These are phyloP conservation scores for Penicillium canariense DNA, from an alignment of 495 filamentous ascomycete species.

Conservation along the genomic window DNA sequence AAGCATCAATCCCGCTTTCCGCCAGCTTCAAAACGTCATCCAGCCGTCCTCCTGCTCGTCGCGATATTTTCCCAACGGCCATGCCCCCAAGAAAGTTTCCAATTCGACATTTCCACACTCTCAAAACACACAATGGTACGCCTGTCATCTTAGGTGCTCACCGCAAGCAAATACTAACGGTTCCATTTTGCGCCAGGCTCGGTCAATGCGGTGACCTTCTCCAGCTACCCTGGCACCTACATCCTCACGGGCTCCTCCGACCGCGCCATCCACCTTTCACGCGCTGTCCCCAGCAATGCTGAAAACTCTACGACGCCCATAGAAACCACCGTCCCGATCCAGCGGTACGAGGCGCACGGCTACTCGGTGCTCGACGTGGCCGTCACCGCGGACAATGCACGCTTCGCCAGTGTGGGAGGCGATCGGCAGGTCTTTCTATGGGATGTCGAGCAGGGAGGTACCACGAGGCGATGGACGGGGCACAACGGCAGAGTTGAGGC, in stretches of 20 bases:
- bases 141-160: neutral
- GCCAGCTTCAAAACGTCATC: conserved; percentile 2
- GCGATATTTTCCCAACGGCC: neutral
- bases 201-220: conserved; percentile 44
- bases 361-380: conserved; percentile 83
- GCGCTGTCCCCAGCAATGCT: conserved; percentile 49
- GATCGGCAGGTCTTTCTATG: conserved; percentile 89
- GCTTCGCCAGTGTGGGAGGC: conserved; percentile 79
- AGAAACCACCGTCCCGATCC: conserved; percentile 60
- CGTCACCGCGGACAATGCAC: conserved; percentile 72
- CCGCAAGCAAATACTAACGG: neutral
- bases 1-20: conserved; percentile 1
- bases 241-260: conserved; percentile 86
- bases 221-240: conserved; percentile 40
- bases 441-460: conserved; percentile 80
- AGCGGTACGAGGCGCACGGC: conserved; percentile 84
- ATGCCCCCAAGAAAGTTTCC: conserved; percentile 40
- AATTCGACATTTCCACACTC: conserved; percentile 35
- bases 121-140: conserved; percentile 50
- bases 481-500: conserved; percentile 73
- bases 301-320: conserved; percentile 30
- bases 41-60: neutral
- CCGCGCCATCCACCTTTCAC: conserved; percentile 80
- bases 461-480: conserved; percentile 69
- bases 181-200: conserved; percentile 26